phyloP scores from a whole-genome alignment of 2,329 filamentous ascomycete species.

The Claviceps digitariae region DNA sequence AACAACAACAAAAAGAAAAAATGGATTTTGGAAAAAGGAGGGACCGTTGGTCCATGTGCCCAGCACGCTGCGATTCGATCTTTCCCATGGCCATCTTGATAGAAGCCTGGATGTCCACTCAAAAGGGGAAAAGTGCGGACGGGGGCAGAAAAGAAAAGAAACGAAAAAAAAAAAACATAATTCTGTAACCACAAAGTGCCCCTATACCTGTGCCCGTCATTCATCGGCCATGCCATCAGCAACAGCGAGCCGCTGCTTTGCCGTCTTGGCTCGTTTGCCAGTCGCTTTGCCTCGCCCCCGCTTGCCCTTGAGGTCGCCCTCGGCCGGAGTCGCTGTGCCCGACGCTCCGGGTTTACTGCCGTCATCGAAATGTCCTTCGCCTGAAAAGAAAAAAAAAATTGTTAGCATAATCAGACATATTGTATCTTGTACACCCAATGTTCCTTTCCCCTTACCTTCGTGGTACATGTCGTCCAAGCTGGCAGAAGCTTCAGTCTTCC shows the following conservation, averaged over 20 bases:
- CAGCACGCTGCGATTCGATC: background rate
- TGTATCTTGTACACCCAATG: background rate
- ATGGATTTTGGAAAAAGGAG: background rate
- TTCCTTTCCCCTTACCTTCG: slow-evolving; percentile 56
- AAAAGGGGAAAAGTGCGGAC: background rate
- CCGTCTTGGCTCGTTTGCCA: slow-evolving; percentile 47
- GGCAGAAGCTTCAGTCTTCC: slow-evolving; percentile 39
- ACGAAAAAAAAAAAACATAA: background rate
- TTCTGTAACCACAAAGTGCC: too few species aligned
- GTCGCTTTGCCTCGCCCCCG: slow-evolving; percentile 40
- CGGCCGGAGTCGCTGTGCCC: slow-evolving; percentile 71
- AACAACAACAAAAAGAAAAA: background rate
- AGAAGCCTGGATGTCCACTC: background rate
- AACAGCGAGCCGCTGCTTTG: slow-evolving; percentile 55
- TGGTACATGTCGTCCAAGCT: slow-evolving; percentile 98
- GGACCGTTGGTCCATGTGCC: background rate
- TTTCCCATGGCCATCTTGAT: background rate
- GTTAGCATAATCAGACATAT: slow-evolving; percentile 1
- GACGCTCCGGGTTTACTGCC: slow-evolving; percentile 54
- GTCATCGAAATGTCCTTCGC: slow-evolving; percentile 94
- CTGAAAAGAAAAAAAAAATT: slow-evolving; percentile 30
- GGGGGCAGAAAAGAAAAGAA: background rate
- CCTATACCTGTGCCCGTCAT: too few species aligned
- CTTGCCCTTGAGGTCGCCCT: slow-evolving; percentile 36
- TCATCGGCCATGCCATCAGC: slow-evolving; percentile 40